Evolutionary conservation across 768 basidiomycete genomes (phyloP).

Genomic region (Mycena metata): DNA sequence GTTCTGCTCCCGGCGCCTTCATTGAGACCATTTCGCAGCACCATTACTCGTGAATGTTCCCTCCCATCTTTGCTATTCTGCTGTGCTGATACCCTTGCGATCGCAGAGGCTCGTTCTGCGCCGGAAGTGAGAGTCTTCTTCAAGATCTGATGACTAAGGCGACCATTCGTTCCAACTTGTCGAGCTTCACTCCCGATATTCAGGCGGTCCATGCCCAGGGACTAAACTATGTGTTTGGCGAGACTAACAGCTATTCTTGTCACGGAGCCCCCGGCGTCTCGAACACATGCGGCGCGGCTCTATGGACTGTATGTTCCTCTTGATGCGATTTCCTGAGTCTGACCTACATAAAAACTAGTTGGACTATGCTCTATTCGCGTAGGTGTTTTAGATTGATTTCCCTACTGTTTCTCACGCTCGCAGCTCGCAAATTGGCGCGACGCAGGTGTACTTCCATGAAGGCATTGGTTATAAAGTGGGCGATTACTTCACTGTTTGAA

Average conservation of each 20-base stretch:
- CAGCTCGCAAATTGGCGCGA: conserved; percentile 62
- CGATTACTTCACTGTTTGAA: conserved; percentile 22
- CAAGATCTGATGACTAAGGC: conserved; percentile 77
- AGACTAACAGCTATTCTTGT: conserved; percentile 65
- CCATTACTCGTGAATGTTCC: conserved; percentile 47
- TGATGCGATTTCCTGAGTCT: conserved; percentile 20
- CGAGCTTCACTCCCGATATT: conserved; percentile 66
- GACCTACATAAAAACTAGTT: conserved; percentile 43
- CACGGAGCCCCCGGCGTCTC: conserved; percentile 68
- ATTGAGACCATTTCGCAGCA: conserved; percentile 73
- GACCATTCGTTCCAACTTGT: conserved; percentile 68
- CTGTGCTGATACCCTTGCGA: conserved; percentile 15
- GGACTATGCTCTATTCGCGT: conserved; percentile 73
- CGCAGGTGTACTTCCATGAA: conserved; percentile 72
- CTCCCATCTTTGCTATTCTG: conserved; percentile 11
- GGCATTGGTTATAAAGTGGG: conserved; percentile 74
- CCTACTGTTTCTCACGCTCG: conserved; percentile 19
- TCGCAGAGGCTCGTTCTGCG: conserved; percentile 71
- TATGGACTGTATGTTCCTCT: conserved; percentile 61
- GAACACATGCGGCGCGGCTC: conserved; percentile 75
- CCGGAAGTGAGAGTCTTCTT: conserved; percentile 64
- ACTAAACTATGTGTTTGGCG: conserved; percentile 73
- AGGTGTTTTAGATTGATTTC: conserved; percentile 11
- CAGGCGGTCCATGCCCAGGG: conserved; percentile 58
- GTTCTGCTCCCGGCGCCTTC: conserved; percentile 59